These are phyloP conservation scores for Hymenochaete sp. DNA, from an alignment of 1,284 basidiomycete genomes.

Conservation along the genomic window DNA sequence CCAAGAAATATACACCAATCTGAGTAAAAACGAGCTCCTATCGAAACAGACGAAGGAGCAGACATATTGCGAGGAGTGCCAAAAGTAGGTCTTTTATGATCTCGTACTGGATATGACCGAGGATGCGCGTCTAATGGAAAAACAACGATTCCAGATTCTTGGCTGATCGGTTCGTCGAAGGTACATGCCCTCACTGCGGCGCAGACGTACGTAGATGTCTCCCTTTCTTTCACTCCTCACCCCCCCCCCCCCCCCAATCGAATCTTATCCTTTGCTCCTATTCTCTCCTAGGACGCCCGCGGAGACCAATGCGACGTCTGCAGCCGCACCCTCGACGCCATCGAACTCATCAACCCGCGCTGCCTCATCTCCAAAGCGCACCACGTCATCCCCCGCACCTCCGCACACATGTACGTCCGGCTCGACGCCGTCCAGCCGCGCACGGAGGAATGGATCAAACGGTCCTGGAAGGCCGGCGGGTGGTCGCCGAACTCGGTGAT, in stretches of 20 bases:
- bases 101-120: neutral
- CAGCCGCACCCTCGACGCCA: constrained; percentile 84
- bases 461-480: constrained; percentile 71
- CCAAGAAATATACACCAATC: constrained; percentile 80
- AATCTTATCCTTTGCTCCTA: constrained; percentile 4
- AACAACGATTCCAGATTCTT: constrained; percentile 54
- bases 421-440: constrained; percentile 79
- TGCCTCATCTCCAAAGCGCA: constrained; percentile 86
- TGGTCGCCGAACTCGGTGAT: constrained; percentile 94
- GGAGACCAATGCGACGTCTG: constrained; percentile 99
- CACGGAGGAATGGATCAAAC: constrained; percentile 85
- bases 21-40: constrained; percentile 70
- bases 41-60: constrained; percentile 83
- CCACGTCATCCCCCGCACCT: constrained; percentile 63
- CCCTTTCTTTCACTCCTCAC: neutral
- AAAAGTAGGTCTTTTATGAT: constrained; percentile 45
- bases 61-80: constrained; percentile 87
- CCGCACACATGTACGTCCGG: constrained; percentile 92
- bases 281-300: constrained; percentile 89
- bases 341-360: constrained; percentile 92
- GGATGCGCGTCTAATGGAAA: neutral
- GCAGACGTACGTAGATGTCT: constrained; percentile 49
- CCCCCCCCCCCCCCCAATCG: no score
- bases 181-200: constrained; percentile 84
- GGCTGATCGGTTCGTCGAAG: constrained; percentile 93